Evolutionary conservation across 1,284 basidiomycete genomes (phyloP), one percentile per base, ranked within the genome.

Genomic region (Rhizoctonia solani): DNA sequence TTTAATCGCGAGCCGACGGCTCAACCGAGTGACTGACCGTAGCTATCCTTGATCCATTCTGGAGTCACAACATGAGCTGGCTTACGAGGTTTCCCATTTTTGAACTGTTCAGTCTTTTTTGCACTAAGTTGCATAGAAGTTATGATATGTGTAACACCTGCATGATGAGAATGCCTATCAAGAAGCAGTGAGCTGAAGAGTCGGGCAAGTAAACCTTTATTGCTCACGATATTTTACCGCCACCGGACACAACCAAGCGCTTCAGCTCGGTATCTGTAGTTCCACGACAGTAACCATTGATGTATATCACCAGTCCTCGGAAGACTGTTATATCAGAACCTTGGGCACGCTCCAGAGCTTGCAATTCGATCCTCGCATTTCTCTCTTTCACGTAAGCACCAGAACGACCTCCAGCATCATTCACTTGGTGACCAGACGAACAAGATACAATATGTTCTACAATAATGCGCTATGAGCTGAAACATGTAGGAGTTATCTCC

Each of bases 41-140:
- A 59, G 42, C 63, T 63, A 27, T 71, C 70, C 11, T 47, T 53
- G 27, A 71, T 19, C 70, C 70, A 71, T 21, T 68, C 69, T 25
- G 70, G 70, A 21, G 42, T 70, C 42, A 71, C 70, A n/a, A 71
- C 59, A 41, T 71, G 68, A 9, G 65, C 39, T 19, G 37, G 34
- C 16, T 37, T 71, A 21, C 58, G 55, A 29, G 41, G 46, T 46
- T 63, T 56, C 16, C 41, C 46, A 27, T 46, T 69, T 25, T 69
- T 53, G 29, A 61, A 52, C 41, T 56, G 63, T 37, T 69, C 55
- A 13, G 66, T 68, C 46, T 71, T 71, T n/a, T 47, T 55, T 41
- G 58, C 69, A 21, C 66, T 71, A 9, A 71, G 50, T 37, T 63
- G 58, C 56, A 65, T 67, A 16, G 70, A 71, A 11, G 70, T 66